These are phyloP conservation scores for Nadsonia starkeyi-henricii DNA, from an alignment of 1,139 yeast species.

Conservation along the genomic window DNA sequence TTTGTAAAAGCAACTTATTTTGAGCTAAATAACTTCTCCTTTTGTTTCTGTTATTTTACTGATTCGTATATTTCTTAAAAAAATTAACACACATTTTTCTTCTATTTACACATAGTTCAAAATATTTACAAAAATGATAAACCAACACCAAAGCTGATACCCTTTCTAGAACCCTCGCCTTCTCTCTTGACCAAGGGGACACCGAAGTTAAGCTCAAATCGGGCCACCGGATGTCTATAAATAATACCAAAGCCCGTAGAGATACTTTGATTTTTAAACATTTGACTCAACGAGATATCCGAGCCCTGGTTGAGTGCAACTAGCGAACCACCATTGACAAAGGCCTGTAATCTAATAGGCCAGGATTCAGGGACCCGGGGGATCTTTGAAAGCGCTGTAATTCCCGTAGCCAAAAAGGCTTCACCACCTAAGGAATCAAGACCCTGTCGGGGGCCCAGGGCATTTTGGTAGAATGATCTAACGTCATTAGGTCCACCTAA, in stretches of 20 bases:
- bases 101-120: too few relatives aligned
- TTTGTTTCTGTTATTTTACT: too few relatives aligned
- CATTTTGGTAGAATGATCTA: slow-evolving; percentile 61
- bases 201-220: slow-evolving; percentile 80
- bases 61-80: too few relatives aligned
- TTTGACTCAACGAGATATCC: slow-evolving; percentile 13
- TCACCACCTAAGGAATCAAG: slow-evolving; percentile 62
- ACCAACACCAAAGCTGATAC: slow-evolving; percentile 89
- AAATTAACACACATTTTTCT: too few relatives aligned
- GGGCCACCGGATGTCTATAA: slow-evolving; percentile 76
- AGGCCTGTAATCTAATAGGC: slow-evolving; percentile 55
- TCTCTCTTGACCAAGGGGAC: slow-evolving; percentile 57
- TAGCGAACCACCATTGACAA: slow-evolving; percentile 62
- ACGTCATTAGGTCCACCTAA: slow-evolving; percentile 81
- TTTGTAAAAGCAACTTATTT: too few relatives aligned
- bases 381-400: slow-evolving; percentile 48
- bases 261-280: slow-evolving; percentile 22
- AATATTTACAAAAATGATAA: slow-evolving; percentile 50
- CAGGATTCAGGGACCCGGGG: slow-evolving; percentile 42
- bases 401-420: slow-evolving; percentile 53
- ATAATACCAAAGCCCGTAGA: slow-evolving; percentile 46
- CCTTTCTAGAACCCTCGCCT: slow-evolving; percentile 62
- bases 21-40: too few relatives aligned
- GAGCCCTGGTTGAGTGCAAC: slow-evolving; percentile 28
- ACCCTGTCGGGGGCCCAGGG: slow-evolving; percentile 71